Percentiles rank a stretch among this genome's conserved stretches.
Evolutionary conservation across 2,329 filamentous ascomycete genomes (phyloP).

Genomic region (Diaporthe helianthi): DNA sequence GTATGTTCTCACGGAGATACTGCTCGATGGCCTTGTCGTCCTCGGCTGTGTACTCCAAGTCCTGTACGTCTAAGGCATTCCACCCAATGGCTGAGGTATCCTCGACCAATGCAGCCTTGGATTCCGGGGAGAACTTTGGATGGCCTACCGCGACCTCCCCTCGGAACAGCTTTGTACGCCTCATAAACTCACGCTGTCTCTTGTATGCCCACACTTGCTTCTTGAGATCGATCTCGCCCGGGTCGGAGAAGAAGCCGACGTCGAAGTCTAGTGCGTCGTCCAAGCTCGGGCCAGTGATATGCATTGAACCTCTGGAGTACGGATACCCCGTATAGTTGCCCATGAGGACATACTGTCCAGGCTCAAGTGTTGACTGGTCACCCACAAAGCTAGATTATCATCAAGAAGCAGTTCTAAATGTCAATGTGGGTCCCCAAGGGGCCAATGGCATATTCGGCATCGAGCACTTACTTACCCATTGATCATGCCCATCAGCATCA

Average conservation of each 20-base stretch:
- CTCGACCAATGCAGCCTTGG: constrained; percentile 48
- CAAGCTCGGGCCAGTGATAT: constrained; percentile 57
- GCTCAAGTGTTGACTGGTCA: constrained; percentile 44
- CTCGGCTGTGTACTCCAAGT: constrained; percentile 56
- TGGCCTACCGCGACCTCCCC: constrained; percentile 53
- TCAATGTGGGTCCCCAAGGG: not conserved
- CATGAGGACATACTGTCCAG: constrained; percentile 36
- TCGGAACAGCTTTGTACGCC: constrained; percentile 60
- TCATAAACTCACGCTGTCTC: constrained; percentile 64
- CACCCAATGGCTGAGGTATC: constrained; percentile 37
- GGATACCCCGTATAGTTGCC: constrained; percentile 64
- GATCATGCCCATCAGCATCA: constrained; percentile 38
- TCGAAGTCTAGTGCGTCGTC: constrained; percentile 60
- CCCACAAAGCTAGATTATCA: constrained; percentile 37
- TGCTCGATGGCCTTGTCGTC: constrained; percentile 57
- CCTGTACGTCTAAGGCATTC: constrained; percentile 40
- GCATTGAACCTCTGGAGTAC: constrained; percentile 64
- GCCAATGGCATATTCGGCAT: not conserved
- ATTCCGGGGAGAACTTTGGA: constrained; percentile 52
- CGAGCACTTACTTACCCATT: constrained; percentile 34
- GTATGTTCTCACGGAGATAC: constrained; percentile 47
- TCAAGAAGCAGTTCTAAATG: not conserved
- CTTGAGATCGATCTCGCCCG: constrained; percentile 59
- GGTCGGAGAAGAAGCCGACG: constrained; percentile 61
- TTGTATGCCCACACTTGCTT: constrained; percentile 70